phyloP scores from a whole-genome alignment of 1,284 basidiomycete species.

The Heterobasidion irregulare region DNA sequence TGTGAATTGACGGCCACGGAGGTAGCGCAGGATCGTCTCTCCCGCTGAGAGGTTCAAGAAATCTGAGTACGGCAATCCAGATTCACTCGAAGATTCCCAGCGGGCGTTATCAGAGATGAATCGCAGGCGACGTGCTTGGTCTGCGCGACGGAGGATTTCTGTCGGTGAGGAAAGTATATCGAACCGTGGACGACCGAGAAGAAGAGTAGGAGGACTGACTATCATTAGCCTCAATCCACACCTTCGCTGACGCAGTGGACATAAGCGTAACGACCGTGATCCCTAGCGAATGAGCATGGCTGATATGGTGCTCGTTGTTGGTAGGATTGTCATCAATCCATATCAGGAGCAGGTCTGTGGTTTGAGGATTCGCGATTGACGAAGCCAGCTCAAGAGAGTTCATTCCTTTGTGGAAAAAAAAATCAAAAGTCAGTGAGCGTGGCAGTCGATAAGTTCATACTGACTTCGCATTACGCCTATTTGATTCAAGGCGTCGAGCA shows the following conservation, averaged over 20 bases:
- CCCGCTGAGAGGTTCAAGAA: conserved; percentile 10
- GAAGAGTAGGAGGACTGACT: conserved; percentile 3
- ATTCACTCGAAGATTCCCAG: neutral
- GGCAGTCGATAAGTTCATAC: neutral
- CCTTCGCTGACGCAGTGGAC: conserved; percentile 10
- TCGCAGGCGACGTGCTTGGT: conserved; percentile 5
- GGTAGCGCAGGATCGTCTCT: conserved; percentile 11
- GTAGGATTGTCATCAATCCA: conserved; percentile 10
- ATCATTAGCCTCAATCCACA: conserved; percentile 9
- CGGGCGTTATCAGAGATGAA: conserved; percentile 11
- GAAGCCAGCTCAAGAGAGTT: neutral
- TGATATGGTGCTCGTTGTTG: conserved; percentile 1
- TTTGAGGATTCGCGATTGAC: neutral
- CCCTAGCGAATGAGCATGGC: conserved; percentile 1
- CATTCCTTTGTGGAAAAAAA: neutral
- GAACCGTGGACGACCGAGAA: neutral
- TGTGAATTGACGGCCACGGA: conserved; percentile 8
- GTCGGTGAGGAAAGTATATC: neutral
- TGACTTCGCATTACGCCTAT: neutral
- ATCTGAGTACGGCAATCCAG: too few species aligned
- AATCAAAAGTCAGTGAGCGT: neutral
- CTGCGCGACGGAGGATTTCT: neutral
- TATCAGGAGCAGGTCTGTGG: conserved; percentile 5
- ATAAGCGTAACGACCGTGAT: conserved; percentile 4
- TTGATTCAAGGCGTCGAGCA: neutral